phyloP scores from a whole-genome alignment of 306 rosid genomes.

The Cucumis sativus region Cucumber_9930_V3 NC_026659.2:29870501-29871000 shows the following conservation, averaged over 20 bases:
- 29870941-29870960: not conserved
- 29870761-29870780: conserved; percentile 20
- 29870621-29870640: conserved; percentile 43
- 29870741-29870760: conserved; percentile 19
- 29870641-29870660: conserved; percentile 38
- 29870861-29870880: conserved; percentile 28
- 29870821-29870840: conserved; percentile 18
- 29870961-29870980: not conserved
- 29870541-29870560: conserved; percentile 8
- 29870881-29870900: not conserved
- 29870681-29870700: not conserved
- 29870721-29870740: conserved; percentile 35
- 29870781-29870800: conserved; percentile 18
- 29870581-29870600: conserved; percentile 62
- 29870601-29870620: conserved; percentile 68
- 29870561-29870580: conserved; percentile 51
- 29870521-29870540: not conserved
- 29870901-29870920: not conserved
- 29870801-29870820: conserved; percentile 11
- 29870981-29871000: not conserved
- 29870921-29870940: not conserved
- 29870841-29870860: conserved; percentile 21
- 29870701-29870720: not conserved
- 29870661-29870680: conserved; percentile 12
- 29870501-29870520: not conserved